Percentiles rank a stretch among this genome's conserved stretches.
Evolutionary conservation across 2,329 filamentous ascomycete genomes (phyloP).

Genomic region (Davidsoniella australis): DNA sequence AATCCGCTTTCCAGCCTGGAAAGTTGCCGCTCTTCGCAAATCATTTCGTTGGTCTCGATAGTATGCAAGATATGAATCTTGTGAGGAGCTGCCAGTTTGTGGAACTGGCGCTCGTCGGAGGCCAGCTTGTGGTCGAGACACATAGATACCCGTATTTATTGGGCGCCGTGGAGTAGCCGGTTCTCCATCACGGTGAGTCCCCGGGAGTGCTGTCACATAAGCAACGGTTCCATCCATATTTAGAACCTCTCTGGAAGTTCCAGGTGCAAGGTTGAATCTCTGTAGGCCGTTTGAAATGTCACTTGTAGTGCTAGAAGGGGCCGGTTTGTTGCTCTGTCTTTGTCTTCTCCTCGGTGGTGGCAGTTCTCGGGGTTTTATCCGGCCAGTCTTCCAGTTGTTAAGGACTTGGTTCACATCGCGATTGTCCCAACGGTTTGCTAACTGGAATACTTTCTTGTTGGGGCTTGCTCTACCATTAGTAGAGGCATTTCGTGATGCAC

Average conservation of each 20-base stretch:
- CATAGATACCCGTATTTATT: background rate
- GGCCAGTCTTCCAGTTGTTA: constrained; percentile 37
- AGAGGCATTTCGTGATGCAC: constrained; percentile 30
- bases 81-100: background rate
- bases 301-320: too few relatives aligned
- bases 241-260: background rate
- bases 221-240: constrained; percentile 26
- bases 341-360: background rate
- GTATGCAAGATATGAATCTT: background rate
- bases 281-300: too few relatives aligned
- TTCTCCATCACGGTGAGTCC: background rate
- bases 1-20: constrained; percentile 33
- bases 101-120: constrained; percentile 1
- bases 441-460: constrained; percentile 36
- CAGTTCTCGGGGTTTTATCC: constrained; percentile 20
- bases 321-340: background rate
- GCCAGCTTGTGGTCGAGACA: constrained; percentile 2
- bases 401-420: constrained; percentile 37
- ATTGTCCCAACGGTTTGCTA: constrained; percentile 45
- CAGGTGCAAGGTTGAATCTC: background rate
- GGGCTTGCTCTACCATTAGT: constrained; percentile 39
- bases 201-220: constrained; percentile 14
- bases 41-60: too few relatives aligned
- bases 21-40: constrained; percentile 18
- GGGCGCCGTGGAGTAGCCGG: background rate